Base-by-base conservation (phyloP, 108 stramenopile species). In the Skeletonema potamos region DNA sequence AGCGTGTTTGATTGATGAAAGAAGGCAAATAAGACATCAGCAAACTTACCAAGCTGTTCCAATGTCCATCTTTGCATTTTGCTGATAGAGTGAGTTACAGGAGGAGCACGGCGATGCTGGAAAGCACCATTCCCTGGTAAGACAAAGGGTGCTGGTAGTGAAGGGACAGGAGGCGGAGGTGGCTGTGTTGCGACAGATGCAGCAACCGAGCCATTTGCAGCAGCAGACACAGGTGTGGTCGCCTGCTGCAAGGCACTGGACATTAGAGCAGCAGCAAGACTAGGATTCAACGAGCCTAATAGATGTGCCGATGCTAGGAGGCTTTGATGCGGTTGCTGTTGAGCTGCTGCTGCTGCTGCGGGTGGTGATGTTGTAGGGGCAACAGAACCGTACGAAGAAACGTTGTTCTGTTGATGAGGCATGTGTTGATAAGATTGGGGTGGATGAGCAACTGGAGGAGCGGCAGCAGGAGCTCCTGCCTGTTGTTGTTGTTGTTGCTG, bases 41-140 rank as follows among this genome's bases (percentile, higher is more conserved):
- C 0, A 10, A 66, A 70, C 87, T 65, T 86, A 88, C 87, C 85
- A 33, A 89, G 66, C 71, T 89, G 80, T 41, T 83, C 78, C 41
- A 83, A 26, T 7, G 51, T 74, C 88, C 88, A 89, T 12, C 39
- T 70, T 57, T 85, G 78, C 77, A 88, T 82, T 27, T 79, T 46
- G 8, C 76, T 10, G 18, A 59, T 59, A 0, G 58, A 51, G 7
- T 34, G 28, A 18, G 20, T 18, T 59, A 10, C n/a, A 6, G 58
- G 58, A n/a, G 58, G 58, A 10, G 33, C 2, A 34, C 27, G 58
- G 1, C 20, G 58, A 4, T 34, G 20, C 36, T 34, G 58, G 22
- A 51, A 51, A 22, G 48, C 48, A 51, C 7, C 22, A 22, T 8
- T 17, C 6, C 48, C 39, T 15, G 39, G 1, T n/a, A 41, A 41